Evolutionary conservation across 2,329 filamentous ascomycete species (phyloP), one percentile per base, ranked within the genome.

Genomic region (Cladosporium oxysporum): DNA sequence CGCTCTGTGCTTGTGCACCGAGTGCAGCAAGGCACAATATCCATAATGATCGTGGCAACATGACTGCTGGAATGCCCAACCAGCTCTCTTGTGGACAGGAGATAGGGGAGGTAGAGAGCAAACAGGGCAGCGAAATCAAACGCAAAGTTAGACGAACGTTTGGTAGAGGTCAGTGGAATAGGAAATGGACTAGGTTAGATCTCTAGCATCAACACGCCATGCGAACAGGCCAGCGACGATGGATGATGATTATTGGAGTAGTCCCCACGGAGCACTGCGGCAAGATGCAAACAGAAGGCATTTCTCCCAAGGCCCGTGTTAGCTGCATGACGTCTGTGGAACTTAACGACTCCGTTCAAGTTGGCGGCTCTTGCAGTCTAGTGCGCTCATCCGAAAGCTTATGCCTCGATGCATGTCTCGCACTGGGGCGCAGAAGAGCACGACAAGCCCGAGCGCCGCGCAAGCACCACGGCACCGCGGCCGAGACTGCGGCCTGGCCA

Each of bases 11-110:
- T 72, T 68, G 67, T 69, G 75, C 66, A 71, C 73, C 66, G n/a
- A 74, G 62, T 37, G 75, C 76, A 59, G 79, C 70, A n/a, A 79
- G 68, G 68, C 75, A 73, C 26, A 75, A 66, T 64, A 77, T 73
- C 74, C 71, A 73, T 28, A 76, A 61, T 59, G 68, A 62, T 66
- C 64, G 65, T 58, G 69, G 66, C 49, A 75, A 66, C 75, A 77
- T 76, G 31, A 41, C 72, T 66, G 49, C 53, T 52, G 16, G 35
- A n/a, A 52, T 29, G 53, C 44, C 50, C 55, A 18, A 58, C 28
- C 7, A 11, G 28, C 3, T 33, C 28, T 16, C 31, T 47, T 26
- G 33, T 16, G 29, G 58, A 59, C 28, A 50, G 50, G 47, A 49
- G 66, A 53, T 21, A 55, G n/a, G 37, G 31, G 50, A 5, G 16